These are phyloP conservation scores for Arxiozyma telluris DNA, from an alignment of 1,139 yeast species.

Conservation along the genomic window DNA sequence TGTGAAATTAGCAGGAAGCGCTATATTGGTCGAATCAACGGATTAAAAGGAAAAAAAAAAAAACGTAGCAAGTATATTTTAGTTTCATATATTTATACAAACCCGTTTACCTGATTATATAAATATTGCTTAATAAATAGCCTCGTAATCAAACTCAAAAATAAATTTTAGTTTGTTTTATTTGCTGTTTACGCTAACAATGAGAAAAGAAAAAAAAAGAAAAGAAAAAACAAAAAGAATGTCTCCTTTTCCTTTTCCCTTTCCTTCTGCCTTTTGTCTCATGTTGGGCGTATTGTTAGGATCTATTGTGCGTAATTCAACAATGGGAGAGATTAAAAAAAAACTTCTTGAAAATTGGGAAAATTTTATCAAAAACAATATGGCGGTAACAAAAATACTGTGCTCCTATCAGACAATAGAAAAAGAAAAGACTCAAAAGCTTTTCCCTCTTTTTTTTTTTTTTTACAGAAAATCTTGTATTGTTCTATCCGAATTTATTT, in stretches of 20 bases:
- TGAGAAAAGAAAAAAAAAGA: no score
- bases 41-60: no score
- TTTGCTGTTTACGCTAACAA: no score
- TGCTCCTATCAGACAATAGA: not conserved
- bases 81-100: no score
- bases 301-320: not conserved
- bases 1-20: no score
- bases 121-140: no score
- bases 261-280: not conserved
- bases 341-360: not conserved
- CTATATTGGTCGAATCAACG: no score
- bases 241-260: not conserved
- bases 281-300: not conserved
- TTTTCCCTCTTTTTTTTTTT: no score
- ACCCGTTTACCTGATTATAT: no score
- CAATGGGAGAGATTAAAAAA: not conserved
- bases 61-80: no score
- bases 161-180: no score
- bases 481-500: not conserved
- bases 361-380: not conserved
- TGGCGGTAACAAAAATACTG: not conserved
- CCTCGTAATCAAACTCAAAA: no score
- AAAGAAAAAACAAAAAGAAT: not conserved
- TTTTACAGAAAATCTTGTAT: not conserved
- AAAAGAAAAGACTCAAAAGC: not conserved